Evolutionary conservation across 2,329 filamentous ascomycete species (phyloP).

Genomic region (Neophaeococcomyces mojaviensis): DNA sequence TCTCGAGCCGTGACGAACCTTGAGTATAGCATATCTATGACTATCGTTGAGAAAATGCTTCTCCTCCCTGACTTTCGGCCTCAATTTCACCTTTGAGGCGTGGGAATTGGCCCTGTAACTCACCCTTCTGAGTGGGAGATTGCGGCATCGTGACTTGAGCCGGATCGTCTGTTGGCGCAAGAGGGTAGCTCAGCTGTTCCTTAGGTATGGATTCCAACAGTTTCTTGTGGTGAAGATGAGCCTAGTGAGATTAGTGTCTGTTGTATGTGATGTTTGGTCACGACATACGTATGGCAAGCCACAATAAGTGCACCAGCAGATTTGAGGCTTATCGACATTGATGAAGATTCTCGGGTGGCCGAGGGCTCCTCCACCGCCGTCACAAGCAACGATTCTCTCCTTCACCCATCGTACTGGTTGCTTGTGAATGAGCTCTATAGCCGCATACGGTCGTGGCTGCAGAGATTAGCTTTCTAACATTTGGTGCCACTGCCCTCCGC

Average conservation of each 20-base stretch:
- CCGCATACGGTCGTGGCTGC: conserved; percentile 79
- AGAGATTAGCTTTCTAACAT: conserved; percentile 25
- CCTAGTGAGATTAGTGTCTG: conserved; percentile 47
- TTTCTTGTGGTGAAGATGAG: conserved; percentile 79
- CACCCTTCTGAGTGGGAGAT: conserved; percentile 20
- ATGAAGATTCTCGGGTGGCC: conserved; percentile 94
- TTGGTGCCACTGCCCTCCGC: not conserved
- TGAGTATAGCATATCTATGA: not conserved
- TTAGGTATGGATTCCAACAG: conserved; percentile 74
- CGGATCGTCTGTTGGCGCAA: conserved; percentile 54
- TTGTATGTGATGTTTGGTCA: conserved; percentile 1
- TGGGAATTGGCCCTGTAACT: conserved; percentile 21
- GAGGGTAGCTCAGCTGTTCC: conserved; percentile 63
- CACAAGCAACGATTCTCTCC: conserved; percentile 72
- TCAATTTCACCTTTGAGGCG: conserved; percentile 17
- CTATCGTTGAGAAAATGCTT: conserved; percentile 2
- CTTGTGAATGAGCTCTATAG: conserved; percentile 93
- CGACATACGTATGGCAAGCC: conserved; percentile 78
- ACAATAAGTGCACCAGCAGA: conserved; percentile 84
- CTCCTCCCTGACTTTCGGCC: not conserved
- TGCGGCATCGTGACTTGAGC: conserved; percentile 53
- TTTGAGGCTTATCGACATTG: conserved; percentile 96
- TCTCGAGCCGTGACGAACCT: not conserved
- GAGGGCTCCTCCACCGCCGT: conserved; percentile 81
- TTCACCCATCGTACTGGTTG: conserved; percentile 91